Conservation (phyloP, 805 yeast genomes). For the Lipomyces anomalus region DNA sequence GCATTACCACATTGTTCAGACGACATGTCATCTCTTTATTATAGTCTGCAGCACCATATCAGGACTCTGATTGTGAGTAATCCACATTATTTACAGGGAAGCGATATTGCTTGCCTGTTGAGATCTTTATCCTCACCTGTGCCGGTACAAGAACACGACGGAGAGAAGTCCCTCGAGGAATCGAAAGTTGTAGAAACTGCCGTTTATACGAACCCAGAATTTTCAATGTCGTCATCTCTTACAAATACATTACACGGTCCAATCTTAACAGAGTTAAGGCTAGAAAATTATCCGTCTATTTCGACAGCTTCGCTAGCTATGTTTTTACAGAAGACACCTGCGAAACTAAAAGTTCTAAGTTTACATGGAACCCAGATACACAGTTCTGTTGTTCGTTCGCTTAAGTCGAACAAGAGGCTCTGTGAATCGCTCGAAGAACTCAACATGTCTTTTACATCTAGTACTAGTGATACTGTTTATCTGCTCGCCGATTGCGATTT, state of each 20-base stretch:
- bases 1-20: not conserved
- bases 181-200: too few relatives aligned
- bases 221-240: too few relatives aligned
- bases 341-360: not conserved
- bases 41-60: too few relatives aligned
- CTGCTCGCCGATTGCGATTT: slow-evolving; percentile 2
- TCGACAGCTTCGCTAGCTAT: not conserved
- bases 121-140: not conserved
- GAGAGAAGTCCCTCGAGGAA: not conserved
- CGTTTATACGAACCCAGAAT: too few relatives aligned
- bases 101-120: slow-evolving; percentile 2
- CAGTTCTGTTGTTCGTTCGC: not conserved
- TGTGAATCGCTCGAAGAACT: not conserved
- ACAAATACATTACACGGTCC: too few relatives aligned
- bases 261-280: not conserved
- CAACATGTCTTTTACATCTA: slow-evolving; percentile 6
- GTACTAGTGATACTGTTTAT: not conserved
- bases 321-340: not conserved
- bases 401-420: not conserved
- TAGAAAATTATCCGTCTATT: slow-evolving; percentile 4
- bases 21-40: not conserved
- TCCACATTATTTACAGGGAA: slow-evolving; percentile 3
- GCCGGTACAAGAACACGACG: not conserved
- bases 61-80: not conserved
- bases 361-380: slow-evolving; percentile 4